Evolutionary conservation across 2,329 filamentous ascomycete species (phyloP).

Genomic region (Fusarium odoratissimum): DNA sequence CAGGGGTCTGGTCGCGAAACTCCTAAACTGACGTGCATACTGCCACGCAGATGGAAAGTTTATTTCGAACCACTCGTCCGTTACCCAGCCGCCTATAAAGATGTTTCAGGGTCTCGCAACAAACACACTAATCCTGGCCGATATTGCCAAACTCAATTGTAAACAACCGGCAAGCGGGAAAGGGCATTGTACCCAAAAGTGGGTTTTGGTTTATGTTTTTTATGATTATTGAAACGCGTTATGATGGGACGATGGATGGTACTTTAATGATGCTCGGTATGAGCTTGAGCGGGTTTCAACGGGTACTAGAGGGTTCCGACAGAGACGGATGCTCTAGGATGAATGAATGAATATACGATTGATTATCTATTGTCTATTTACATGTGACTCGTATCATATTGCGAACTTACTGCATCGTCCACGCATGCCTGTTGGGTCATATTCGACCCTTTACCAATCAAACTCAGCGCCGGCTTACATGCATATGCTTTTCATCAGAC

Average conservation of each 20-base stretch:
- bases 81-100: constrained; percentile 5
- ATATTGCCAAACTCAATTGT: not conserved
- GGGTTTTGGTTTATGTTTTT: constrained; percentile 23
- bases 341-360: constrained; percentile 42
- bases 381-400: constrained; percentile 3
- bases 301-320: not conserved
- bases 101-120: not conserved
- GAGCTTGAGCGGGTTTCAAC: not conserved
- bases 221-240: constrained; percentile 32
- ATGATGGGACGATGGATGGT: constrained; percentile 22
- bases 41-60: constrained; percentile 29
- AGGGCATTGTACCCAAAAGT: not conserved
- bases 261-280: constrained; percentile 14
- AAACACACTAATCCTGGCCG: not conserved
- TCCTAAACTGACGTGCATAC: constrained; percentile 25
- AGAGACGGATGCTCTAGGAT: not conserved
- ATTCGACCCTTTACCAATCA: constrained; percentile 16
- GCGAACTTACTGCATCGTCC: not conserved
- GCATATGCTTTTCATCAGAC: constrained; percentile 23
- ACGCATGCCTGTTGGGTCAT: constrained; percentile 3
- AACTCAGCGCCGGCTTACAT: constrained; percentile 34
- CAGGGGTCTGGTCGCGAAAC: constrained; percentile 24
- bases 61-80: constrained; percentile 11
- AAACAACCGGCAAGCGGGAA: not conserved
- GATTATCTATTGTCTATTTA: constrained; percentile 34